These are phyloP conservation scores for Pythium dissimile DNA, from an alignment of 352 stramenopile species.

Conservation along the genomic window DNA sequence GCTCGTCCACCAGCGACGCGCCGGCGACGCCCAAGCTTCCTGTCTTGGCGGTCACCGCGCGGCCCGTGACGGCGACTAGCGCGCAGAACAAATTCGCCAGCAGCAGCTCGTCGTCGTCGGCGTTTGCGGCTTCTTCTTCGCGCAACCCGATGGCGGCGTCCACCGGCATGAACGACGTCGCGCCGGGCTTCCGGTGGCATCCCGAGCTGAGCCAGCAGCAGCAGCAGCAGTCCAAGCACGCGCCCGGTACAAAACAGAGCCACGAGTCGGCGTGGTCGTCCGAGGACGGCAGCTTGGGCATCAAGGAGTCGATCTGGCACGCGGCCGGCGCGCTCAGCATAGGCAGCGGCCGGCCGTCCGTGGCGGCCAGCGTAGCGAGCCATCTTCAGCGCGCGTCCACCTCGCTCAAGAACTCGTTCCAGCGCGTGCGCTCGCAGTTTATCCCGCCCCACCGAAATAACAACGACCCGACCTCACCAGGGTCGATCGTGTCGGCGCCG, in stretches of 20 bases:
- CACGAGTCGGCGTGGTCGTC: conserved; percentile 12
- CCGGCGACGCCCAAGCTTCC: conserved; percentile 3
- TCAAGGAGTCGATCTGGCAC: conserved; percentile 38
- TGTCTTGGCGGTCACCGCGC: conserved; percentile 3
- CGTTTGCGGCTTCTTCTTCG: conserved; percentile 5
- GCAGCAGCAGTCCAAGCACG: conserved; percentile 8
- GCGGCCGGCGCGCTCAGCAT: conserved; percentile 14
- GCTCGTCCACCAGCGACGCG: not conserved
- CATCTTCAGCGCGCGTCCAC: conserved; percentile 39
- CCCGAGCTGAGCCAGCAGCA: conserved; percentile 18
- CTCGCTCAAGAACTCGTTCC: conserved; percentile 37
- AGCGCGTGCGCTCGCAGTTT: conserved; percentile 25
- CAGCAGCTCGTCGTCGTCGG: not conserved
- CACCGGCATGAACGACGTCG: conserved; percentile 4
- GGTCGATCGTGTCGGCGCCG: conserved; percentile 38
- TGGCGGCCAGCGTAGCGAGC: conserved; percentile 18
- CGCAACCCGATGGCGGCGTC: conserved; percentile 4
- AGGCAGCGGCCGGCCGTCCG: conserved; percentile 9
- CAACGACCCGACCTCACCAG: conserved; percentile 35
- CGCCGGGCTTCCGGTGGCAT: conserved; percentile 15
- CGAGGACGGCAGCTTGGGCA: conserved; percentile 22
- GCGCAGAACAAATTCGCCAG: conserved; percentile 1
- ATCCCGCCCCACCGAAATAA: conserved; percentile 6
- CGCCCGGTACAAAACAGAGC: conserved; percentile 6
- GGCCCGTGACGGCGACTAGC: not conserved